phyloP scores from a whole-genome alignment of 768 basidiomycete genomes.

The Cyclocybe aegerita region DNA sequence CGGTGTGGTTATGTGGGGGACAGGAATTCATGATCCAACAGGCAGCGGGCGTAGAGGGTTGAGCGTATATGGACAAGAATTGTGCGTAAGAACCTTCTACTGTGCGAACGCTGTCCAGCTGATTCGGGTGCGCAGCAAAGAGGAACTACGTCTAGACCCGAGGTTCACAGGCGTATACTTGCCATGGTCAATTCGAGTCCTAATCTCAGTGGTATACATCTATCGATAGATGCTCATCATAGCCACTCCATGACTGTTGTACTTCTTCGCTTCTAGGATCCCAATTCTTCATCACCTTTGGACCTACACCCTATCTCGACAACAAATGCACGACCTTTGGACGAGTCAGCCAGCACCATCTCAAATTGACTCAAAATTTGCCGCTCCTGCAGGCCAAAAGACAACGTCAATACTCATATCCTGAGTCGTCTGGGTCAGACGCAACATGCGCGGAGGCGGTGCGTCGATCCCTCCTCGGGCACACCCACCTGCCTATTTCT shows the following conservation, averaged over 20 bases:
- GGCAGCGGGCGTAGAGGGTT: conserved; percentile 92
- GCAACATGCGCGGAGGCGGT: not conserved
- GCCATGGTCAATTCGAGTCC: conserved; percentile 98
- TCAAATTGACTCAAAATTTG: conserved; percentile 1
- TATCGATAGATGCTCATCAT: conserved; percentile 28
- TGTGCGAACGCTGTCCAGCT: not conserved
- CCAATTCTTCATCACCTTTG: conserved; percentile 90
- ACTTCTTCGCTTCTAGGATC: conserved; percentile 58
- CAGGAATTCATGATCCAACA: conserved; percentile 98
- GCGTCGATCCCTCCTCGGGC: no score
- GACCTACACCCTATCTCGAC: conserved; percentile 81
- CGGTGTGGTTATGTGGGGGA: not conserved
- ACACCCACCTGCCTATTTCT: not conserved
- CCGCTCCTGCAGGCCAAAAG: conserved; percentile 46
- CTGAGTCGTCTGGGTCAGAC: conserved; percentile 31
- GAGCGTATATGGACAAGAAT: conserved; percentile 87
- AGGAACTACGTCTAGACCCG: conserved; percentile 88
- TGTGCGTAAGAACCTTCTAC: conserved; percentile 46
- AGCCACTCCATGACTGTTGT: not conserved
- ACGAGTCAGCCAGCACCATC: conserved; percentile 54
- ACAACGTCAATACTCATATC: conserved; percentile 91
- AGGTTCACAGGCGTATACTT: conserved; percentile 95
- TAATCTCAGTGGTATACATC: conserved; percentile 74
- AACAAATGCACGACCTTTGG: conserved; percentile 90
- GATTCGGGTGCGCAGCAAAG: conserved; percentile 54